Evolutionary conservation across 257 asterid species (phyloP), one percentile per base, ranked within the genome.

Genomic region (Solanum chmielewskii): DNA sequence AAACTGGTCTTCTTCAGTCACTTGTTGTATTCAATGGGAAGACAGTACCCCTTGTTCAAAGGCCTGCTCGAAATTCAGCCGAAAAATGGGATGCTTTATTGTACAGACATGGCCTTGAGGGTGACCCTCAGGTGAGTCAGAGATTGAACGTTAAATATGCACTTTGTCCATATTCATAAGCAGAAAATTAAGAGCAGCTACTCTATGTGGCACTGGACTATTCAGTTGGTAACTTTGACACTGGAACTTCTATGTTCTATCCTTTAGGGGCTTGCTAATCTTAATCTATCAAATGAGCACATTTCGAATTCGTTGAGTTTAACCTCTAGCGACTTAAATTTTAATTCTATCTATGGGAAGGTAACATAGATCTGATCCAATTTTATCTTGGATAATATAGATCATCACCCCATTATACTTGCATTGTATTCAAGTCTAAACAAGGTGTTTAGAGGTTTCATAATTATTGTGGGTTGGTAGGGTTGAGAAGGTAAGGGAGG

Each of bases 51-150:
- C 99, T 97, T 86, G 97, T 97, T 86, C 91, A 77, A 89, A 94
- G 99, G 89, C 99, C 99, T 15, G 89, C 88, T 83, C 98, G 98
- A 87, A 93, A 94, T 89, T 77, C 94, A 33, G 99, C 98, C 64
- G 99, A 97, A 91, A 97, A 97, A 81, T 97, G 99, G 99, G 98
- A 97, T 92, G 99, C 99, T 87, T 90, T 97, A 85, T 89, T 96
- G 81, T 96, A 97, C 88, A 92, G 99, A 90, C 98, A 95, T 86
- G 94, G 97, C 77, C 95, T 97, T 75, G 98, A 96, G 86, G 98
- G 92, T 82, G 94, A 97, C 88, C 5, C 93, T 86, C 99, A 96
- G 99, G 99, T 96, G 90, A 87, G 89, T 90, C 83, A 37, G 39
- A 37, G 39, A 37, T 37, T 37, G 1, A 37, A 37, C 39, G 39